Conservation (phyloP, 1,284 basidiomycete genomes). For the Volvariella volvacea region DNA sequence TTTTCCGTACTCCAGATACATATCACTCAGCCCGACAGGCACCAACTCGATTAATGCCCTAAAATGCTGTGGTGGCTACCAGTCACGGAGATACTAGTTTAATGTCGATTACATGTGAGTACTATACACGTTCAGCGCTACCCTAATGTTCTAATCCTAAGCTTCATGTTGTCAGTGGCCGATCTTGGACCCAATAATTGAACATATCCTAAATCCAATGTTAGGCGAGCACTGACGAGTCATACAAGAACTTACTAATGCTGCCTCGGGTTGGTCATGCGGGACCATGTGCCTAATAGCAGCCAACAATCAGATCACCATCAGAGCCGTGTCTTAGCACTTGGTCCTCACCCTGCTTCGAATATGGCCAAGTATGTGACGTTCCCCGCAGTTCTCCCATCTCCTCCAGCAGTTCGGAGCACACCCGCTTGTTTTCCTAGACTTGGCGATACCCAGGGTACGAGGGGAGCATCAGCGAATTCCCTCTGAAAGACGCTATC, state of each 20-base stretch:
- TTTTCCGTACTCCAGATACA: too few species aligned
- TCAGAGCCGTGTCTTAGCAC: conserved; percentile 2
- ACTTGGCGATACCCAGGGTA: conserved; percentile 41
- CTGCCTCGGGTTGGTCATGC: conserved; percentile 66
- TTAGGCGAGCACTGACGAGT: neutral
- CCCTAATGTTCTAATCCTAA: too few species aligned
- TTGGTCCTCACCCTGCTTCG: conserved; percentile 49
- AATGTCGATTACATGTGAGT: too few species aligned
- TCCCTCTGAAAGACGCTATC: conserved; percentile 49
- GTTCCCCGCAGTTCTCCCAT: conserved; percentile 43
- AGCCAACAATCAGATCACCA: conserved; percentile 1
- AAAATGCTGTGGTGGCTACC: too few species aligned
- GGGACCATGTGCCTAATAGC: conserved; percentile 64
- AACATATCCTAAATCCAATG: too few species aligned
- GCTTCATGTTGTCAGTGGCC: too few species aligned
- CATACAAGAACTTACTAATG: conserved; percentile 35
- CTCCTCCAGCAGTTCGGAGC: conserved; percentile 48
- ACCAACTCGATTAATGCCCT: too few species aligned
- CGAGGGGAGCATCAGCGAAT: conserved; percentile 39
- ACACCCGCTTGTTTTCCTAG: conserved; percentile 36
- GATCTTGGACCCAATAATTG: too few species aligned
- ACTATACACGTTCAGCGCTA: too few species aligned
- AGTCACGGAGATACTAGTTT: too few species aligned
- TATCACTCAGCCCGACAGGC: too few species aligned
- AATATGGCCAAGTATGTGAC: conserved; percentile 57